These are phyloP conservation scores for Aspergillus fumigatiaffinis DNA, from an alignment of 2,329 filamentous ascomycete species.

Conservation along the genomic window DNA sequence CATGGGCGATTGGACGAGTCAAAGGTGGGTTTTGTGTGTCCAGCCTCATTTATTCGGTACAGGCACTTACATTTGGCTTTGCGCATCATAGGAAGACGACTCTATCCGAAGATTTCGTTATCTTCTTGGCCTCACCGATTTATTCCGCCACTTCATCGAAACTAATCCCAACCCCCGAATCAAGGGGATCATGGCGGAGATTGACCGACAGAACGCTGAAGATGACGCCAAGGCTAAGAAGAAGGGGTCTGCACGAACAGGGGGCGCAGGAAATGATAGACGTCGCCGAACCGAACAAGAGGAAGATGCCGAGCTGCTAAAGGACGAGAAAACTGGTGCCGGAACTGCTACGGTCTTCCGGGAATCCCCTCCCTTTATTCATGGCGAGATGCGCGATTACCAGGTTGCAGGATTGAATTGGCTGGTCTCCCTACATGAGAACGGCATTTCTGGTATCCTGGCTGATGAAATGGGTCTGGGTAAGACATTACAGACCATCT, in stretches of 20 bases:
- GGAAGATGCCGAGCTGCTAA: slow-evolving; percentile 82
- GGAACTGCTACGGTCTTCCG: slow-evolving; percentile 87
- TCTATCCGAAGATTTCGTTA: slow-evolving; percentile 93
- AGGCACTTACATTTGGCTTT: slow-evolving; percentile 12
- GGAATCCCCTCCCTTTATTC: slow-evolving; percentile 85
- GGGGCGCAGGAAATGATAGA: slow-evolving; percentile 74
- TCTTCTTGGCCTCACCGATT: slow-evolving; percentile 86
- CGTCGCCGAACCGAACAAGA: slow-evolving; percentile 91
- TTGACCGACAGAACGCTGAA: slow-evolving; percentile 84
- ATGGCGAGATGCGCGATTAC: slow-evolving; percentile 91
- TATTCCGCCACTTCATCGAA: slow-evolving; percentile 98
- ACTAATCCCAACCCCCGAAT: slow-evolving; percentile 94
- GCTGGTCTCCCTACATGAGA: slow-evolving; percentile 96
- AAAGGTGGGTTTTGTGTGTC: slow-evolving; percentile 58
- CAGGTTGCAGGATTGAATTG: slow-evolving; percentile 94
- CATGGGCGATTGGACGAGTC: slow-evolving; percentile 88
- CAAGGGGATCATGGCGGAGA: slow-evolving; percentile 87
- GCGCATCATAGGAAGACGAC: slow-evolving; percentile 71
- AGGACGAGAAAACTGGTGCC: slow-evolving; percentile 85
- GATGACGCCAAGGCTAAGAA: slow-evolving; percentile 67
- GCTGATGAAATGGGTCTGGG: slow-evolving; percentile 98
- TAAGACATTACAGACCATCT: slow-evolving; percentile 96
- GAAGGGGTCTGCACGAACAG: slow-evolving; percentile 73
- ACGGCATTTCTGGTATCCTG: slow-evolving; percentile 95
- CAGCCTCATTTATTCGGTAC: not conserved